Evolutionary conservation across 2,329 filamentous ascomycete genomes (phyloP).

Genomic region (Pseudogymnoascus sp.): DNA sequence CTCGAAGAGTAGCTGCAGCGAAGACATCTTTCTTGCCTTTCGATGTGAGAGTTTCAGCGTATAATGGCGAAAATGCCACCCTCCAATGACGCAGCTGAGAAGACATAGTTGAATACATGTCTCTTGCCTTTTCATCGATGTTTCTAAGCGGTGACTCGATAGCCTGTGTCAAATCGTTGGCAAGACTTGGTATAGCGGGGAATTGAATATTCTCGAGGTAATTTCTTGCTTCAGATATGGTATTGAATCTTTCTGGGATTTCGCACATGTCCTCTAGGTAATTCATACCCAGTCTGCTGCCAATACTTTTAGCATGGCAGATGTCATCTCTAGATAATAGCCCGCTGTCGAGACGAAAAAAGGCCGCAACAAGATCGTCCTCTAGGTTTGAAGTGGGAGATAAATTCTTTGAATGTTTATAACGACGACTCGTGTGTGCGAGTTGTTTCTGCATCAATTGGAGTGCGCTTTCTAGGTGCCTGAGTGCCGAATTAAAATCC

Average conservation of each 20-base stretch:
- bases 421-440: not conserved
- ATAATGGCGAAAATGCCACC: constrained; percentile 16
- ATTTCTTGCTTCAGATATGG: constrained; percentile 12
- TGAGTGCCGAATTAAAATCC: constrained; percentile 14
- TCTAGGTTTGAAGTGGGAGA: constrained; percentile 15
- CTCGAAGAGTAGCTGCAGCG: constrained; percentile 17
- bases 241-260: constrained; percentile 13
- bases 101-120: not conserved
- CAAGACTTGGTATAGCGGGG: constrained; percentile 12
- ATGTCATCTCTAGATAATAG: constrained; percentile 11
- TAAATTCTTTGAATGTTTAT: not conserved
- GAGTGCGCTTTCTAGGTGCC: not conserved
- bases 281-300: constrained; percentile 14
- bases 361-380: constrained; percentile 17
- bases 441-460: not conserved
- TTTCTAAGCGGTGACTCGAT: not conserved
- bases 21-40: constrained; percentile 12
- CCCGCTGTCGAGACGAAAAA: constrained; percentile 15
- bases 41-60: constrained; percentile 8
- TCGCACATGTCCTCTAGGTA: constrained; percentile 10
- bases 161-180: constrained; percentile 6
- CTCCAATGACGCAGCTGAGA: constrained; percentile 16
- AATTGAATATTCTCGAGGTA: constrained; percentile 14
- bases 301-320: not conserved
- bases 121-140: not conserved